Percentiles rank a stretch among this genome's conserved stretches.
phyloP scores from a whole-genome alignment of 2,329 filamentous ascomycete genomes.

The Botrytis aclada region DNA sequence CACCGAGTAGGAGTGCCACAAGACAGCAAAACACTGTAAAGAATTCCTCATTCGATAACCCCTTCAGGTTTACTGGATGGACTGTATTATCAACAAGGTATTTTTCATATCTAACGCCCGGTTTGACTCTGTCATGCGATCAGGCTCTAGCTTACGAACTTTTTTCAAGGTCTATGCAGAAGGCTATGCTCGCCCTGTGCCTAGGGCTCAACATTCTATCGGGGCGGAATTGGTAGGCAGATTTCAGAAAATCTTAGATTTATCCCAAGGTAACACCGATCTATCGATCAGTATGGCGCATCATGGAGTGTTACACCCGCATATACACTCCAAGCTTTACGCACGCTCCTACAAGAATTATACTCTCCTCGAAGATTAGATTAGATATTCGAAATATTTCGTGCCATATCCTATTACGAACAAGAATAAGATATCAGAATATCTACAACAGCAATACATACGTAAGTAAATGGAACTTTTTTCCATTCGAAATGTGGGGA shows the following conservation, averaged over 20 bases:
- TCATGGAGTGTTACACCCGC: background rate
- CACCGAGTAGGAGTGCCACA: conserved; percentile 16
- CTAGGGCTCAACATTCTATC: conserved; percentile 2
- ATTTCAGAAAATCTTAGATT: background rate
- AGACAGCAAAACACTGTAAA: background rate
- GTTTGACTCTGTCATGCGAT: conserved; percentile 11
- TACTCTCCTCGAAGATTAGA: background rate
- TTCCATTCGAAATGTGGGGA: background rate
- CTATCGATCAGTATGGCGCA: background rate
- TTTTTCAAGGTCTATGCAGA: background rate
- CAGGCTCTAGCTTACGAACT: conserved; percentile 9
- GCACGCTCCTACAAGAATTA: background rate
- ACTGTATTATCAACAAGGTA: conserved; percentile 1
- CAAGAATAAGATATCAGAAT: background rate
- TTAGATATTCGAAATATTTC: background rate
- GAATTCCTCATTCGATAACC: background rate
- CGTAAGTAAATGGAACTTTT: too few species aligned
- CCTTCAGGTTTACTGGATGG: background rate
- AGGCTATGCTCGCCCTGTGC: background rate
- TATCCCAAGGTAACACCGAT: background rate
- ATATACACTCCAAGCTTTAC: background rate
- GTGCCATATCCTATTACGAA: background rate
- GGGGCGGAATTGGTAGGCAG: background rate
- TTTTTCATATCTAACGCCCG: background rate
- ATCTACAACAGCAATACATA: background rate